Evolutionary conservation across 2,329 filamentous ascomycete genomes (phyloP).

Genomic region (Trichoderma sp.): DNA sequence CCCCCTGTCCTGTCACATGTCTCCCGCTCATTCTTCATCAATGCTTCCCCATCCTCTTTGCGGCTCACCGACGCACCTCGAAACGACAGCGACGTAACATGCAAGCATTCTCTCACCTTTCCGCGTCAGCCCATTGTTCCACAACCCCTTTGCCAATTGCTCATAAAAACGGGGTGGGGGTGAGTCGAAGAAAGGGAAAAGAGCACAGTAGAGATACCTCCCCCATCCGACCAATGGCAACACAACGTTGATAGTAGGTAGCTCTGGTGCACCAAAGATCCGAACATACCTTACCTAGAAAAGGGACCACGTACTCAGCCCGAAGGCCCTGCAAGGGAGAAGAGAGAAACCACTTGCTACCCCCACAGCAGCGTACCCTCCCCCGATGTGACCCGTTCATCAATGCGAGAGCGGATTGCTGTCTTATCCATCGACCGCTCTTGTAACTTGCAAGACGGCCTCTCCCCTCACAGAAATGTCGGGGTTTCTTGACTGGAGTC

Average conservation of each 20-base stretch:
- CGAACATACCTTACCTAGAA: neutral
- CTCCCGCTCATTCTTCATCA: neutral
- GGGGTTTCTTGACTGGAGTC: neutral
- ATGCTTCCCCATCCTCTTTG: neutral
- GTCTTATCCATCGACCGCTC: slow-evolving; percentile 24
- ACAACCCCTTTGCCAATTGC: slow-evolving; percentile 8
- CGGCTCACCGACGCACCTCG: neutral
- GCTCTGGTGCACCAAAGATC: neutral
- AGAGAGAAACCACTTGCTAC: neutral
- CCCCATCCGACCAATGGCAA: neutral
- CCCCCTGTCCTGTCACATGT: neutral
- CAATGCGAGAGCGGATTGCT: neutral
- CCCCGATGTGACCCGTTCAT: neutral
- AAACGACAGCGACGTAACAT: neutral
- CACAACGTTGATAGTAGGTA: neutral
- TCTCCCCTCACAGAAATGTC: slow-evolving; percentile 9
- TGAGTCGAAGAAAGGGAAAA: neutral
- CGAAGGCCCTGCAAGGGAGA: slow-evolving; percentile 1
- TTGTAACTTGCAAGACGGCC: neutral
- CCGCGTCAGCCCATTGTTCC: slow-evolving; percentile 6
- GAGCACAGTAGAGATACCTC: neutral
- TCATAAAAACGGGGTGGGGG: neutral
- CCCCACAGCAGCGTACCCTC: neutral
- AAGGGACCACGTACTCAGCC: neutral
- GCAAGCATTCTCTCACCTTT: neutral